Evolutionary conservation across 371 early-diverging fungal genomes (phyloP), one percentile per base, ranked within the genome.

Genomic region (Mucor racemosus): DNA sequence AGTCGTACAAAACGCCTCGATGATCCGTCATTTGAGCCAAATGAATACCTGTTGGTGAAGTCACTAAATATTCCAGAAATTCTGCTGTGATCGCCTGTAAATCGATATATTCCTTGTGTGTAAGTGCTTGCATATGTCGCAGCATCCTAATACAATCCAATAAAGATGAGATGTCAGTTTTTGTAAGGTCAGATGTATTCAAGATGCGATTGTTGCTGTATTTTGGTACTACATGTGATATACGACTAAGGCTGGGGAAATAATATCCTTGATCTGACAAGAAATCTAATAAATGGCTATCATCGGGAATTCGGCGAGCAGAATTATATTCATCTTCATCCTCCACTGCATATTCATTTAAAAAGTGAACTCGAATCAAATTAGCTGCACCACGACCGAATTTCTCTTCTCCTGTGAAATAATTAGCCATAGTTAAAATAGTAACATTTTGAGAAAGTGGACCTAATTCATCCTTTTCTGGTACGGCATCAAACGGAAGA

Each of bases 21-120:
- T 89, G 88, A 68, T 89, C 88, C 7, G 88, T 83, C 75, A 86
- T 78, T 48, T 86, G 86, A 21, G 87, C 86, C 26, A 81, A 79
- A 66, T 82, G 74, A 56, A 87, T 84, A 8, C 88, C 88, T 19
- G 87, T 84, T 1, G 88, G 86, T 0, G 84, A 85, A 58, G 86
- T 87, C 21, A 89, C 77, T 19, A 87, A 69, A 40, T 84, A 81
- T 62, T 88, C 88, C 60, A 89, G 58, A 60, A 86, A 84, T 35
- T 86, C 81, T 1, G 87, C 84, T 34, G 85, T 79, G 44, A 84
- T 81, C 8, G 80, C 79, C 26, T 79, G 80, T 3, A 89, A 68
- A 46, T 87, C 83, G n/a, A 85, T 74, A 53, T 83, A 89, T 73
- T 89, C 90, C 66, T 84, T 87, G 46, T 89, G 90, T 0, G 88